Evolutionary conservation across 2,329 filamentous ascomycete species (phyloP), one percentile per base, ranked within the genome.

Genomic region (Neonectria hederae): DNA sequence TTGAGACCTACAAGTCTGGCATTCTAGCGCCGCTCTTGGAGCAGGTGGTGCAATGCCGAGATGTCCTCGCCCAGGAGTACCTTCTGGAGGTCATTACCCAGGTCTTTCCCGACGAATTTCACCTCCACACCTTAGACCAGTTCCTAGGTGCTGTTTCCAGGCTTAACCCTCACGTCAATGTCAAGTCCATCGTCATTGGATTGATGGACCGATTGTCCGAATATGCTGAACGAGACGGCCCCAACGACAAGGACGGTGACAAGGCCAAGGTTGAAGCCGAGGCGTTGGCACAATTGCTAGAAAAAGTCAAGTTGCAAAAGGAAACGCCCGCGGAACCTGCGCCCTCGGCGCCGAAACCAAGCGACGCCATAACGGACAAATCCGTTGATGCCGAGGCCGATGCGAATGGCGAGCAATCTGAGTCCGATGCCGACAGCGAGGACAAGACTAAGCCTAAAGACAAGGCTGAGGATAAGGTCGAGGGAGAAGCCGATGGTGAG

Each of bases 41-140:
- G 78, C 96, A 99, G 81, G 95, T 99, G 61, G 96, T 99, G 13
- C 96, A 99, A 77, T 99, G 96, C 76, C 90, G 96, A 66, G 96
- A 99, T 83, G 94, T 99, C 14, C 83, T 99, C 67, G 96, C 96
- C 35, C 96, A 99, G 78, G 96, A 99, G 78, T 99, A 99, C 81
- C 87, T 99, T 13, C 84, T 99, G 54, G 96, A 99, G 85, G 96
- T 99, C 67, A 97, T 99, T 70, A 99, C 95, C 5, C 97, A 99
- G 79, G 96, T 98, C 56, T 99, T 99, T 83, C 96, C 96, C 1
- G 96, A 99, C 80, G 96, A 99, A 76, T 99, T 95, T 78, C 97
- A 99, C 79, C 88, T 99, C 22, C 94, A 99, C 77, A 99, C 96
- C 0, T 87, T 99, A 32, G 96, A 98, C 76, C 92, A 97, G 76